Percentiles rank a stretch among this genome's conserved stretches.
Conservation (phyloP, 495 filamentous ascomycete genomes). For the Tuber melanosporum region DNA sequence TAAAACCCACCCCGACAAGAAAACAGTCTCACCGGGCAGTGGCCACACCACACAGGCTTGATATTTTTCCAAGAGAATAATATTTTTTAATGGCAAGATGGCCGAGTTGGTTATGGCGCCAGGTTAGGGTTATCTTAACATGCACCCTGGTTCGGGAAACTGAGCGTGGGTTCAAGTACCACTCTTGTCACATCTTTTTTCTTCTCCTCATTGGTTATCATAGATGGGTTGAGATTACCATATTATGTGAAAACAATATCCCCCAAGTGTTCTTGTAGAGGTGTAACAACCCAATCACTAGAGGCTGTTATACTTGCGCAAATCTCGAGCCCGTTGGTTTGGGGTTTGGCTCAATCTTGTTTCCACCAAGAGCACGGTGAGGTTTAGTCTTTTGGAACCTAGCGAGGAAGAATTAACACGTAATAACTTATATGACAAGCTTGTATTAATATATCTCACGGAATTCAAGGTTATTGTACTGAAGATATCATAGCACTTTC, state of each 20-base stretch:
- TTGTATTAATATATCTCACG: too few relatives aligned
- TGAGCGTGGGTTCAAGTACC: slow-evolving; percentile 33
- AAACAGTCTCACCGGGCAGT: neutral
- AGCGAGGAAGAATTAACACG: neutral
- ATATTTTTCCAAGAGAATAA: neutral
- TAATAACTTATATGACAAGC: neutral
- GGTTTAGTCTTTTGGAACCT: neutral
- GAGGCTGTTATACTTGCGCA: neutral
- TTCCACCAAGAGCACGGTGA: neutral
- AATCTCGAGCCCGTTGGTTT: neutral
- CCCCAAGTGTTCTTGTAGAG: neutral
- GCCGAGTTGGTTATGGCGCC: slow-evolving; percentile 37
- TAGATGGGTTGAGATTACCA: neutral
- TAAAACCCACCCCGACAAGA: neutral
- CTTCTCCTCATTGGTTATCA: too few relatives aligned
- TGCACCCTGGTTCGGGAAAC: slow-evolving; percentile 23
- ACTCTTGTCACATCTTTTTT: slow-evolving; percentile 29
- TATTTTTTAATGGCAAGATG: slow-evolving; percentile 22
- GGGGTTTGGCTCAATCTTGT: neutral
- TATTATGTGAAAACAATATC: neutral
- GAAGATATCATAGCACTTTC: neutral
- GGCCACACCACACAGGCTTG: neutral
- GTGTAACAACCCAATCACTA: neutral
- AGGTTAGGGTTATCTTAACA: slow-evolving; percentile 37
- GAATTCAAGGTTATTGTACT: neutral